Base-by-base conservation (phyloP, 2,329 filamentous ascomycete species). In the Verticillium dahliae region DNA sequence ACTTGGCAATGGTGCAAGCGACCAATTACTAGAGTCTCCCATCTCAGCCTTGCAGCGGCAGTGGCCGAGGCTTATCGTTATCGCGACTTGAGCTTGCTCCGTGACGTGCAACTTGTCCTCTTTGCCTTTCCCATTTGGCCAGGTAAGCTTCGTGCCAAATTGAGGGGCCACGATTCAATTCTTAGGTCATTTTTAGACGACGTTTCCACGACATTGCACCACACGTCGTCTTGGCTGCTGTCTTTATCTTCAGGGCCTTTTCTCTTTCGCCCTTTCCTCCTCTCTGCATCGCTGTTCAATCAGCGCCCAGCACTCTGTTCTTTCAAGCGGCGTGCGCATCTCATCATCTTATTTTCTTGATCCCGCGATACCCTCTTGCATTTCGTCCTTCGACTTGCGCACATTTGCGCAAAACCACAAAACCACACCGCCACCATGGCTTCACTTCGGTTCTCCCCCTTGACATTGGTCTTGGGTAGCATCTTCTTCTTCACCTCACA, bases 401-500 rank as follows among this genome's bases (percentile, higher is more conserved):
- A 22, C 18, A 11, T 18, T 18, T 22, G 45, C 45, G 45, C 45
- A 31, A 9, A 22, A 14, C 45, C 45, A 52, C 45, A 52, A 9
- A 22, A 14, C 45, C 45, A 52, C 45, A 52, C 45, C 45, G 45
- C 45, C 45, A 52, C 22, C 45, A 52, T 52, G 45, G 45, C 45
- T 18, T 18, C 45, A 27, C 45, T n/a, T 22, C n/a, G 22, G n/a
- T 52, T 52, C 22, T 76, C 75, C 61, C 73, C 75, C 50, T 66
- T 78, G 68, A 71, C 69, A 66, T 69, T 74, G 66, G 71, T 77
- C 68, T 70, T 78, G 58, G 74, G 74, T 66, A 65, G 74, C 64
- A 65, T 78, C 58, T 74, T 80, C 62, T 67, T 81, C 60, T 79
- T 80, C 64, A 75, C 76, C 34, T 70, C 76, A 56, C 75, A 84